Evolutionary conservation across 345 rosid genomes (phyloP).

Genomic region (Eucalyptus marginata): DNA sequence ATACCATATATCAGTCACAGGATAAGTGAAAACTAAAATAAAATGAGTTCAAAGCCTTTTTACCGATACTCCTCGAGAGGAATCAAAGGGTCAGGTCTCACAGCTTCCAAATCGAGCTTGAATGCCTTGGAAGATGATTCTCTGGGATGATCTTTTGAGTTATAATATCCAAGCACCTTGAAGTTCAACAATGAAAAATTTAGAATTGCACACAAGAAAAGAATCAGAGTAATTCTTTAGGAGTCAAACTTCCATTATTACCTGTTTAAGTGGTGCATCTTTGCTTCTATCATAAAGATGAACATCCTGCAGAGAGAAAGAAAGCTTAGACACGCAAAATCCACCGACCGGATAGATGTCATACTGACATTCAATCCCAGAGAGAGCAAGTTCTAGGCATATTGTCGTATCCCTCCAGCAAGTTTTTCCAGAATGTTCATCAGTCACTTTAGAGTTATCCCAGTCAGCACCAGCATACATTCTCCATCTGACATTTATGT

Average conservation of each 20-base stretch:
- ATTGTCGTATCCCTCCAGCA: conserved; percentile 45
- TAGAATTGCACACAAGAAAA: not conserved
- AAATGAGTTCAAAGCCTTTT: not conserved
- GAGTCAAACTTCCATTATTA: conserved; percentile 12
- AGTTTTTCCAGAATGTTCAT: conserved; percentile 2
- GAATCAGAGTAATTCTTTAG: not conserved
- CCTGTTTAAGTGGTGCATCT: conserved; percentile 81
- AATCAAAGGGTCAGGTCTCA: conserved; percentile 72
- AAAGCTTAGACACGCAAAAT: conserved; percentile 48
- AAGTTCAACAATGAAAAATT: conserved; percentile 1
- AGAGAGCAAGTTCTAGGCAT: conserved; percentile 59
- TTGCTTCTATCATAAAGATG: conserved; percentile 62
- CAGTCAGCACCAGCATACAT: conserved; percentile 82
- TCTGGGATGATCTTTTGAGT: conserved; percentile 84
- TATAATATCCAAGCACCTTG: conserved; percentile 68
- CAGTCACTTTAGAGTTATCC: conserved; percentile 20
- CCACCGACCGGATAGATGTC: conserved; percentile 53
- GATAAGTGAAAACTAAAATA: not conserved
- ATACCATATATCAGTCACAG: not conserved
- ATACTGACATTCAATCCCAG: conserved; percentile 51
- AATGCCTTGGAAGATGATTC: conserved; percentile 75
- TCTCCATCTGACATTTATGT: conserved; percentile 67
- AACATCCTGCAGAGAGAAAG: conserved; percentile 60
- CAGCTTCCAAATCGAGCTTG: conserved; percentile 74
- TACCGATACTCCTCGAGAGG: conserved; percentile 98